Percentiles rank a stretch among this genome's conserved stretches.
Conservation (phyloP, 441 rosid species). For the Populus trichocarpa region DNA sequence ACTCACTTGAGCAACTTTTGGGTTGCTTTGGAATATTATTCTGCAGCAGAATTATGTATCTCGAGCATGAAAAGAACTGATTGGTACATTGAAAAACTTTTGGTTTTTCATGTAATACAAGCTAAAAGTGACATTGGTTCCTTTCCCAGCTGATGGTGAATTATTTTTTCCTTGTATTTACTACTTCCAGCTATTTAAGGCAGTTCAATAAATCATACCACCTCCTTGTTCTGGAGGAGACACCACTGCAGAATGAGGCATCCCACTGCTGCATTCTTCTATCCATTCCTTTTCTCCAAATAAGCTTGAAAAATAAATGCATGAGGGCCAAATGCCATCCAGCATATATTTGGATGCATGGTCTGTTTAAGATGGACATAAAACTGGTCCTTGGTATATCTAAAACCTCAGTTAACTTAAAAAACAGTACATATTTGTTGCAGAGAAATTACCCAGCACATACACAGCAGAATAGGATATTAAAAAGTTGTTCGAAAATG, state of each 20-base stretch:
- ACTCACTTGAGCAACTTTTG: slow-evolving; percentile 11
- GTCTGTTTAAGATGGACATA: not conserved
- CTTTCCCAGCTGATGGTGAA: not conserved
- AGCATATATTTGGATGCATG: not conserved
- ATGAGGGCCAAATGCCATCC: not conserved
- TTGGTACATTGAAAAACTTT: not conserved
- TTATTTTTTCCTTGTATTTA: not conserved
- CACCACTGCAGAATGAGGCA: no score
- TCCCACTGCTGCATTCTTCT: not conserved
- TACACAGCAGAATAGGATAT: not conserved
- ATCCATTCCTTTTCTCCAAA: not conserved
- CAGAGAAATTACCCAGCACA: not conserved
- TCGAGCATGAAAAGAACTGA: not conserved
- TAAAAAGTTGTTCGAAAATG: no score
- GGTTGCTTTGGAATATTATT: not conserved
- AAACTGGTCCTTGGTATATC: not conserved
- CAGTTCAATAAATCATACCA: not conserved
- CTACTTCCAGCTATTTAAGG: not conserved
- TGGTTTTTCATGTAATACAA: not conserved
- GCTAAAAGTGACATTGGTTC: not conserved
- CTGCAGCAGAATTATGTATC: not conserved
- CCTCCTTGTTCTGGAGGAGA: no score
- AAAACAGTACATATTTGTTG: not conserved
- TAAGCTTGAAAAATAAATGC: not conserved
- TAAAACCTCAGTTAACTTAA: no score